Base-by-base conservation (phyloP, 176 grass and related monocot species). In the Oryza punctata region DNA sequence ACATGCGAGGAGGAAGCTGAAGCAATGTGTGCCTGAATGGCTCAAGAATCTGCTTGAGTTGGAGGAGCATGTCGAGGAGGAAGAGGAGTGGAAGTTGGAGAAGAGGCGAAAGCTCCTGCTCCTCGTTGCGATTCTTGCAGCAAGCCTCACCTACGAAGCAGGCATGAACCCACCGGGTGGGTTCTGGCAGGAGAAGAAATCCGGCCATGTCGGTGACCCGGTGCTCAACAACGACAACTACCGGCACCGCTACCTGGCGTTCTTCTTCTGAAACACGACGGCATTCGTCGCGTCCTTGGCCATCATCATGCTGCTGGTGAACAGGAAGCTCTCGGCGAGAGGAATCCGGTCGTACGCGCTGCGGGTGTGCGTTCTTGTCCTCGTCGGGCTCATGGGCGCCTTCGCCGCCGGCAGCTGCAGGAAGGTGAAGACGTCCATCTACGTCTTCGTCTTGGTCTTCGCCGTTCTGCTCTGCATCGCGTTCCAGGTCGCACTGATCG, bases 221-320 rank as follows among this genome's bases (percentile, higher is more conserved):
- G 63, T 91, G 46, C 86, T 88, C 37, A 38, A 38, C 18, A 60
- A 46, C 26, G 66, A 91, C 78, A 82, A 78, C 67, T 85, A 80
- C 83, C 82, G 0, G 7, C 77, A 28, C 13, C 85, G 81, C 12
- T 91, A 88, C 90, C 27, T 61, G 28, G 61, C 72, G 1, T 91
- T 91, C 86, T 91, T 89, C 41, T 85, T 82, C n/a, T 84, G 82
- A 73, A 91, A 91, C 13, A 72, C 77, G 3, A 85, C 86, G 1
- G 77, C 90, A 1, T 88, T 91, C 21, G 43, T 88, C 3, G 45
- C 81, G 11, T 91, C 86, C 6, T 27, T 88, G 6, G 86, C 83
- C 69, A 78, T 91, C 78, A 89, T 89, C 73, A 77, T 82, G 78
- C 64, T 91, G 61, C 70, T 91, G 66, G 74, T 88, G 57, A 91